A percentile compares a stretch with the other conserved stretches of the same genome.
phyloP scores from a whole-genome alignment of 1,139 yeast species.

The Geotrichum restrictum region DNA sequence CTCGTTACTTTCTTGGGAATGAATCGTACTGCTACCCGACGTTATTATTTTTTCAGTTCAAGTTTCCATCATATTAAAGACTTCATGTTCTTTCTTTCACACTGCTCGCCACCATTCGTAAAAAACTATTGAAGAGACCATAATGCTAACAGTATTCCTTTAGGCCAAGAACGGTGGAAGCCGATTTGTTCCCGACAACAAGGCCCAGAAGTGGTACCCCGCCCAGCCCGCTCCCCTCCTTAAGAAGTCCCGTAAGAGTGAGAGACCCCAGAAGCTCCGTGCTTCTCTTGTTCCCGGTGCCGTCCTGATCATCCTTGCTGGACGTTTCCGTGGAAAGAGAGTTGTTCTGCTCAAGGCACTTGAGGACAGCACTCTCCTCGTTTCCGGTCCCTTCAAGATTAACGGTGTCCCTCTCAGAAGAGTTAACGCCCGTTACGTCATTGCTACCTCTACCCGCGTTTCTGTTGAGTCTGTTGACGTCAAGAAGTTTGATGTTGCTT shows the following conservation, averaged over 20 bases:
- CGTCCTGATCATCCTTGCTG: slow-evolving; percentile 96
- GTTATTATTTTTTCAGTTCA: too few species aligned
- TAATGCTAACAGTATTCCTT: slow-evolving; percentile 1
- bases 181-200: slow-evolving; percentile 27
- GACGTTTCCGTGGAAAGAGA: slow-evolving; percentile 99
- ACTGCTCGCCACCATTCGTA: neutral
- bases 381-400: slow-evolving; percentile 99
- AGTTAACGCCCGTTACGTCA: slow-evolving; percentile 97
- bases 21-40: too few species aligned
- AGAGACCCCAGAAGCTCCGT: slow-evolving; percentile 94
- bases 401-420: slow-evolving; percentile 99
- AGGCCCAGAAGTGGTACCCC: slow-evolving; percentile 90
- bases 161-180: slow-evolving; percentile 21
- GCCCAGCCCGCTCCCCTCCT: slow-evolving; percentile 90
- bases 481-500: slow-evolving; percentile 88
- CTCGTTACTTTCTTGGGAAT: too few species aligned
- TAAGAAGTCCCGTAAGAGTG: slow-evolving; percentile 58
- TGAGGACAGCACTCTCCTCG: slow-evolving; percentile 98
- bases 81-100: too few species aligned
- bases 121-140: neutral
- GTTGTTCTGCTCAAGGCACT: slow-evolving; percentile 96
- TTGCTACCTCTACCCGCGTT: slow-evolving; percentile 96
- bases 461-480: slow-evolving; percentile 76
- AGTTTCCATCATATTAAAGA: too few species aligned
- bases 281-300: slow-evolving; percentile 98